Evolutionary conservation across 192 early-diverging fungal genomes (phyloP), one percentile per base, ranked within the genome.

Genomic region (Coemansia sp.): DNA sequence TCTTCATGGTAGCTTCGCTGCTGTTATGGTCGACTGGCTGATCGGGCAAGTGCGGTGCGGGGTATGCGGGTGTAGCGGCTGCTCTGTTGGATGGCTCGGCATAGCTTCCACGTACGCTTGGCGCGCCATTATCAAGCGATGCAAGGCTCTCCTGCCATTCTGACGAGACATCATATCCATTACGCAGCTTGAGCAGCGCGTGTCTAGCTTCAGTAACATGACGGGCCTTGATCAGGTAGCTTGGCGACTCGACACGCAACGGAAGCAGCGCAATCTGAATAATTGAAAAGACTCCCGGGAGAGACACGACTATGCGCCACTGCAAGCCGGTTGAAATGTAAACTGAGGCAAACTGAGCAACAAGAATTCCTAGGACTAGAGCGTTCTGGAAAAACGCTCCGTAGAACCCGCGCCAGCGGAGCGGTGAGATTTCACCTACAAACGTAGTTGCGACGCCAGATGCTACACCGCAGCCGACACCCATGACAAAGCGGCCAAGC

Each of bases 301-400:
- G 37, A 0, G 80, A 79, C 34, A 89, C 81, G 22, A 88, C 72
- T 5, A 83, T 56, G 22, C 92, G 76, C 92, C 92, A 94, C 13
- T 81, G 59, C 9, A 81, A 80, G 1, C 84, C 64, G 45, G 15
- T 56, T 15, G 71, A 64, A 22, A 83, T 66, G 23, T 69, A 71
- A 23, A 86, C 63, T 30, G 82, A 84, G 12, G 83, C 74, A 3
- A 86, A 34, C 59, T 89, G 86, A 38, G 86, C 73, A 17, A 83
- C 19, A 49, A 94, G 55, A 40, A 94, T 81, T 11, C 92, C 92
- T 12, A 90, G 55, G 15, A 91, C 85, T 23, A 94, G 73, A 5
- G 82, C 63, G 49, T 88, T 65, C 68, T 91, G 91, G 71, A 87
- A 86, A 57, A 87, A 78, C 15, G 84, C 69, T 4, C 91, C 91